Evolutionary conservation across 768 basidiomycete genomes (phyloP), one percentile per base, ranked within the genome.

Genomic region (Suillus decipiens): DNA sequence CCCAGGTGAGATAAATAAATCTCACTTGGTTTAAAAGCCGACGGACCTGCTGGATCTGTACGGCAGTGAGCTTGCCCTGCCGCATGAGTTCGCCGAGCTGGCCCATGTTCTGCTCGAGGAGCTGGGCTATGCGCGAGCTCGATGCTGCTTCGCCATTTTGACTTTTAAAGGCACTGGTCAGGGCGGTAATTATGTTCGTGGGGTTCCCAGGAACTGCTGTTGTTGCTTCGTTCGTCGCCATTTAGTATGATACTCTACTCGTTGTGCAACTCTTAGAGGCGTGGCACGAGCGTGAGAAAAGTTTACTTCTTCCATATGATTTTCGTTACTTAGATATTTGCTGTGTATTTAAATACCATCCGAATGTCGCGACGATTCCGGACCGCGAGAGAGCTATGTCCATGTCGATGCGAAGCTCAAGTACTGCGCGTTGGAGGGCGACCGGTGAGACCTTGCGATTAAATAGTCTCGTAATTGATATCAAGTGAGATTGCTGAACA

Each of bases 61-160:
- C 77, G 58, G 87, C 86, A 56, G 83, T 89, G 17, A 92, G 82
- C 75, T 89, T 90, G 22, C 90, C 90, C 66, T 90, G 88, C 69
- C 88, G 87, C n/a, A 88, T 88, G 22, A 92, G 81, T 62, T 85
- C 80, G 34, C 78, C 77, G 12, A 85, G 76, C 59, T 82, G 86
- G 36, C 78, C 79, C 88, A 90, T 91, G 73, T 90, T 92, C 59
- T 84, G 79, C 4, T 86, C 76, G 50, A 90, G 82, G 14, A 89
- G 79, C 63, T 85, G 82, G 0, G 89, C 87, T 66, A 90, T 84
- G 63, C 81, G 81, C 67, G 89, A 87, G 61, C 84, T 82, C 11
- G 85, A 78, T 61, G 87, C 76, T 39, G 80, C 75, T 53, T 88
- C 88, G 45, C 89, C 89, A 4, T 83, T 87, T 64, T 87, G 86